Conservation (phyloP, 225 moss, liverwort and hornwort species). For the Polytrichum formosum region DNA sequence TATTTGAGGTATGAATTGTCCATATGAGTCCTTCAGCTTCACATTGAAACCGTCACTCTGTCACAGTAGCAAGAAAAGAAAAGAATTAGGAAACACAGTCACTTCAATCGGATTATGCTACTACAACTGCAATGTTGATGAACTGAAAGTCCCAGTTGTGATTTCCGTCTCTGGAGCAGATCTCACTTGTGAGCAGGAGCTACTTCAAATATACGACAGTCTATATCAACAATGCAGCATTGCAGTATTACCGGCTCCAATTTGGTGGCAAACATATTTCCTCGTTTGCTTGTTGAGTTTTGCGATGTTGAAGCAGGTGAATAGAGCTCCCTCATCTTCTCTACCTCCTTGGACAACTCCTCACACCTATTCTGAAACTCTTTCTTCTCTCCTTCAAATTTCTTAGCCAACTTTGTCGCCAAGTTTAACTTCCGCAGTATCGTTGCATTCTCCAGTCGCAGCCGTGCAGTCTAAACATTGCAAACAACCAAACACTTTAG, state of each 20-base stretch:
- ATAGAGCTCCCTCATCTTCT: not conserved
- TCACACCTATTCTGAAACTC: not conserved
- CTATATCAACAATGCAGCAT: not conserved
- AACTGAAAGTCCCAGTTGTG: not conserved
- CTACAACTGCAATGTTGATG: not conserved
- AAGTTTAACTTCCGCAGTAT: conserved; percentile 3
- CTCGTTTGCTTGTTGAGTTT: not conserved
- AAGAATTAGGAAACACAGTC: not conserved
- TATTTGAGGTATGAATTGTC: not conserved
- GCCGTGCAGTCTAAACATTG: conserved; percentile 9
- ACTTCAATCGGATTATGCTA: too few species aligned
- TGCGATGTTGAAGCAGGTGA: not conserved
- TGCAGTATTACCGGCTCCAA: not conserved
- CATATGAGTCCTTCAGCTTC: not conserved
- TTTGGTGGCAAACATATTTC: not conserved
- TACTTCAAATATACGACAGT: not conserved
- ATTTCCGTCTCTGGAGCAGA: not conserved
- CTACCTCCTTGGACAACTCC: not conserved
- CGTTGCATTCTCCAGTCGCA: conserved; percentile 8
- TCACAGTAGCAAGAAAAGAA: not conserved
- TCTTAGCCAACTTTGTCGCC: conserved; percentile 7
- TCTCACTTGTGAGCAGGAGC: not conserved
- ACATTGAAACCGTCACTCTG: not conserved
- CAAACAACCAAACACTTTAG: too few species aligned
- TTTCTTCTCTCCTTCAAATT: conserved; percentile 10